Evolutionary conservation across 2,329 filamentous ascomycete genomes (phyloP).

Genomic region (Xylariaceae sp.): DNA sequence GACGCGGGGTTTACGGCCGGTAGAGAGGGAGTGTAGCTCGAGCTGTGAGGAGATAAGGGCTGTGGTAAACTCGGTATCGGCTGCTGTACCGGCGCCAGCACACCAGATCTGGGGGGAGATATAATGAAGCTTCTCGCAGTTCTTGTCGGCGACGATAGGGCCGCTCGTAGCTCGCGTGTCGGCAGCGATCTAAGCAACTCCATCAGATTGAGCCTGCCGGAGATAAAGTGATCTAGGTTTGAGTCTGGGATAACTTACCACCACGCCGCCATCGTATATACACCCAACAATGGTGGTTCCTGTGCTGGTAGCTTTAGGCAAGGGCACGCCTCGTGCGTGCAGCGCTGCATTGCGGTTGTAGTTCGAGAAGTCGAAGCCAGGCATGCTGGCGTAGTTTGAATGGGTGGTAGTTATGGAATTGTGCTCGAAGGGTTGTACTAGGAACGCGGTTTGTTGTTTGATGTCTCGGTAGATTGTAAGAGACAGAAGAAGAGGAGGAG

Average conservation of each 20-base stretch:
- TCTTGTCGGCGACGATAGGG: constrained; percentile 99
- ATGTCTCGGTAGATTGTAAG: not conserved
- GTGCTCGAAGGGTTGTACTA: not conserved
- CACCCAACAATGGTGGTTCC: constrained; percentile 99
- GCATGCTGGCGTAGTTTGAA: constrained; percentile 58
- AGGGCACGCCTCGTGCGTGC: constrained; percentile 86
- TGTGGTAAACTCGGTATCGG: constrained; percentile 98
- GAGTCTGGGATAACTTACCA: constrained; percentile 53
- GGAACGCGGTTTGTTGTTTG: not conserved
- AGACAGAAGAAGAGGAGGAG: not conserved
- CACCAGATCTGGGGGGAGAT: constrained; percentile 99
- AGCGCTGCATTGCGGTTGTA: constrained; percentile 98
- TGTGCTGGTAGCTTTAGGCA: constrained; percentile 96
- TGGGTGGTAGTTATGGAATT: not conserved
- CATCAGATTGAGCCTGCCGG: constrained; percentile 15
- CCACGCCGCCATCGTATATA: constrained; percentile 92
- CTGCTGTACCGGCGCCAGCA: constrained; percentile 93
- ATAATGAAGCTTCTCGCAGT: constrained; percentile 99
- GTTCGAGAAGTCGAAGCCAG: constrained; percentile 99
- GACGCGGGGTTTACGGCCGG: constrained; percentile 92
- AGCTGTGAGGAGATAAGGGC: constrained; percentile 98
- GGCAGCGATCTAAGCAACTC: constrained; percentile 71
- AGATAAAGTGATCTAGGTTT: not conserved
- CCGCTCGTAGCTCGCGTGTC: constrained; percentile 96
- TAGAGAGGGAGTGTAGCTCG: constrained; percentile 93